These are phyloP conservation scores for Arabidopsis arenosa DNA, from an alignment of 345 rosid species.

Conservation along the genomic window DNA sequence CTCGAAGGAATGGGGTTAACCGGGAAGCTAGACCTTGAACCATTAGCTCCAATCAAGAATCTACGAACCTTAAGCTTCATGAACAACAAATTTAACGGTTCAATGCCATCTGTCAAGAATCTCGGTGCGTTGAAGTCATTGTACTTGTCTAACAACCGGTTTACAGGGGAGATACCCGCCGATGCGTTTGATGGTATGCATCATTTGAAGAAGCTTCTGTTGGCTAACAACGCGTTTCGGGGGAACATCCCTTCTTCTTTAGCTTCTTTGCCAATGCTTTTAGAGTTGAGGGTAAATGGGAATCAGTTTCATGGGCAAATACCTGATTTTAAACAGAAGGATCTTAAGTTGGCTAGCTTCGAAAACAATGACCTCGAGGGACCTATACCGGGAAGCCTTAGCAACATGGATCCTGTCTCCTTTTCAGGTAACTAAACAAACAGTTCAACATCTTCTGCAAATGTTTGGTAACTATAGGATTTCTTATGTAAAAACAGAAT, in stretches of 20 bases:
- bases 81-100: conserved; percentile 67
- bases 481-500: conserved; percentile 28
- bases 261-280: conserved; percentile 55
- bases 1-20: conserved; percentile 62
- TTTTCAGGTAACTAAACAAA: conserved; percentile 59
- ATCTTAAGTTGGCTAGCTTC: conserved; percentile 51
- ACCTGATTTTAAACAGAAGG: conserved; percentile 55
- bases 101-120: conserved; percentile 59
- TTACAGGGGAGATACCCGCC: conserved; percentile 61
- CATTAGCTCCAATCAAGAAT: conserved; percentile 47
- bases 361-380: conserved; percentile 76
- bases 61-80: conserved; percentile 68
- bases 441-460: conserved; percentile 9
- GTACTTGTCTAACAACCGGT: conserved; percentile 66
- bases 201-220: conserved; percentile 57
- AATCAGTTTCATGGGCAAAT: conserved; percentile 63
- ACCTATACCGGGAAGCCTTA: conserved; percentile 63
- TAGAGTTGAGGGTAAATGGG: conserved; percentile 66
- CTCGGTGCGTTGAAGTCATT: conserved; percentile 56
- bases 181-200: conserved; percentile 64
- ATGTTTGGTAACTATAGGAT: conserved; percentile 6
- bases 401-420: conserved; percentile 47
- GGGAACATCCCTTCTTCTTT: conserved; percentile 68
- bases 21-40: conserved; percentile 55
- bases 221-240: conserved; percentile 64